These are phyloP conservation scores for Clarireedia sp. DNA, from an alignment of 2,329 filamentous ascomycete species.

Conservation along the genomic window DNA sequence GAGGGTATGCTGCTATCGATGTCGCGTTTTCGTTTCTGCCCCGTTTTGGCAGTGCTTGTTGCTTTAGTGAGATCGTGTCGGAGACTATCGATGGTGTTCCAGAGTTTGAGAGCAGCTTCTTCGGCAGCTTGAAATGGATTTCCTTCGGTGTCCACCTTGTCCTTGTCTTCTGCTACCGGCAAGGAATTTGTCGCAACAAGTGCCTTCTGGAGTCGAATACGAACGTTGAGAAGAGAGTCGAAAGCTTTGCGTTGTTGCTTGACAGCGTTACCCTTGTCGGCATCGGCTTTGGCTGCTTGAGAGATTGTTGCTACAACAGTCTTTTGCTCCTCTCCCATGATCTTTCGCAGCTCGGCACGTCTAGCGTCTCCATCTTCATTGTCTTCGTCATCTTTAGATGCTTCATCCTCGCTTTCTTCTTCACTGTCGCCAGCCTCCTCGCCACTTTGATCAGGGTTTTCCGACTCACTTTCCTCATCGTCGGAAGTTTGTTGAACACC, in stretches of 20 bases:
- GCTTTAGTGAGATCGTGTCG: conserved; percentile 51
- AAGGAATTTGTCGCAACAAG: conserved; percentile 76
- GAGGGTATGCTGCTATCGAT: conserved; percentile 49
- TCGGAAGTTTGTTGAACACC: conserved; percentile 26
- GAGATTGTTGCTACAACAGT: conserved; percentile 52
- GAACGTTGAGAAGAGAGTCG: conserved; percentile 78
- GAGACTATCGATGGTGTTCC: conserved; percentile 69
- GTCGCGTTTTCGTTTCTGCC: conserved; percentile 54
- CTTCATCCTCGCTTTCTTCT: conserved; percentile 30
- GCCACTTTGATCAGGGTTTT: conserved; percentile 28
- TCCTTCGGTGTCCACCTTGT: conserved; percentile 31
- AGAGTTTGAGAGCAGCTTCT: conserved; percentile 74
- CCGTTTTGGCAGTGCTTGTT: conserved; percentile 35
- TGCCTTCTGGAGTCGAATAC: conserved; percentile 90
- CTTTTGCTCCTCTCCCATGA: conserved; percentile 62
- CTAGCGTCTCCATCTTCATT: conserved; percentile 29
- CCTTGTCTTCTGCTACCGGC: conserved; percentile 36
- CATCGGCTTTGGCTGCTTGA: conserved; percentile 64
- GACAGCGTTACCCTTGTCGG: conserved; percentile 78
- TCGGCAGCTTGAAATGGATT: conserved; percentile 69
- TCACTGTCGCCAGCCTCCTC: conserved; percentile 24
- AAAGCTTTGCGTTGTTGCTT: conserved; percentile 80
- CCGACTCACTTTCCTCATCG: conserved; percentile 24
- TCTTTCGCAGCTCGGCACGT: conserved; percentile 54
- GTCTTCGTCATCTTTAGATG: conserved; percentile 17